A percentile compares a stretch with the other conserved stretches of the same genome.
Conservation (phyloP, 202 grass and related monocot genomes). For the Carex sylvatica region DNA sequence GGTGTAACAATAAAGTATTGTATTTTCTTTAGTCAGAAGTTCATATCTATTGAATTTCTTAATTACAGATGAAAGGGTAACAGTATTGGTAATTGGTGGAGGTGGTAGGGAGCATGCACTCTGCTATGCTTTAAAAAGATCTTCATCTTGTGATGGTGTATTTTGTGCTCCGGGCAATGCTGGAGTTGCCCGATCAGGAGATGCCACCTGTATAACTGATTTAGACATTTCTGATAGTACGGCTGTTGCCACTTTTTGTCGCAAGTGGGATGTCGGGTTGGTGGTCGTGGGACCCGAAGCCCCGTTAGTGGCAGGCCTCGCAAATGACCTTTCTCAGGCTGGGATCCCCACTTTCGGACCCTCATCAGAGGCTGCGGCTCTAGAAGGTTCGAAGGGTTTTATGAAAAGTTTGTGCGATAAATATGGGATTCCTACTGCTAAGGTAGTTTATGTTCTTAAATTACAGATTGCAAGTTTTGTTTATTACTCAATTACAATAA, state of each 20-base stretch:
- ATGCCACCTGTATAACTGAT: constrained; percentile 56
- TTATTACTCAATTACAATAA: background rate
- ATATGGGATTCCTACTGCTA: constrained; percentile 78
- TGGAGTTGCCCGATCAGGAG: constrained; percentile 63
- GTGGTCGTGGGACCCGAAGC: constrained; percentile 84
- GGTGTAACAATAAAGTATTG: background rate
- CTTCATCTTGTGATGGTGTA: constrained; percentile 57
- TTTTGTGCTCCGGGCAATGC: constrained; percentile 82
- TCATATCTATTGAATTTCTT: background rate
- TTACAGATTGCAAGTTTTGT: background rate
- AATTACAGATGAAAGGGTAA: constrained; percentile 47
- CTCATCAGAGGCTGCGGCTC: constrained; percentile 66
- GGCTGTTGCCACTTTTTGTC: constrained; percentile 56
- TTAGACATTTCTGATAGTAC: constrained; percentile 52
- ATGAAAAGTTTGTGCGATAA: constrained; percentile 89
- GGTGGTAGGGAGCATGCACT: constrained; percentile 82
- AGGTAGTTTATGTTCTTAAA: constrained; percentile 35
- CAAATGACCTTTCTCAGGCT: constrained; percentile 52
- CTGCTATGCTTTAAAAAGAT: constrained; percentile 64
- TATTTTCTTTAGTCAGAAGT: background rate
- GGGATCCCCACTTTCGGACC: constrained; percentile 72
- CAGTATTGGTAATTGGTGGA: constrained; percentile 65
- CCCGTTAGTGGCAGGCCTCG: constrained; percentile 68
- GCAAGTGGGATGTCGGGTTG: constrained; percentile 48
- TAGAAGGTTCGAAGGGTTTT: constrained; percentile 90